Base-by-base conservation (phyloP, 768 basidiomycete species). In the Termitomyces sp. region DNA sequence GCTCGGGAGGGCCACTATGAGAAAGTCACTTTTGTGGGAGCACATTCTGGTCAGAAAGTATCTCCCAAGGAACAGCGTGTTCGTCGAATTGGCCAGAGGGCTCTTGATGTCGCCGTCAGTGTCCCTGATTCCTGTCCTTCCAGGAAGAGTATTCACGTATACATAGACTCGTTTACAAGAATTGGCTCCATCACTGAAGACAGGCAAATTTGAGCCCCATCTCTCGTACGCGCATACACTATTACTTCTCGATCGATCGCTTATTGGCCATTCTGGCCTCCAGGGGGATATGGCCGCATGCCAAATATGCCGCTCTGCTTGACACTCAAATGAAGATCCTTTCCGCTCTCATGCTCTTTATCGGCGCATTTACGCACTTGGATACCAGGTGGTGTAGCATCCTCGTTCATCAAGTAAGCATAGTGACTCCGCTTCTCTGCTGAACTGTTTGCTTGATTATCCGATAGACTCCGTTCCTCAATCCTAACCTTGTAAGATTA, bases 301-400 rank as follows among this genome's bases (percentile, higher is more conserved):
- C 68, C 14, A 68, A 73, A 43, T 79, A 79, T 53, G 50, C 65
- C 23, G 59, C 59, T 7, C 60, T 79, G 1, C 66, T 74, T 53
- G 59, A 61, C 5, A 61, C 68, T 38, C 71, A 75, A 75, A 62
- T 61, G 25, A 69, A 70, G 40, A 56, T 74, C 16, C 58, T 77
- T 6, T 69, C 68, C 1, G 68, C 71, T 7, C 65, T 78, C 5
- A 66, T 69, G 1, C 63, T 79, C 11, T 66, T 79, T 17, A 71
- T 66, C 32, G 71, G 73, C 16, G 72, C 76, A 8, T 77, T 79
- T 54, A 62, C 70, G 2, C 74, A 73, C 32, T 63, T 78, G 12
- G 75, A 77, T 61, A 65, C 72, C 3, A 73, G 70, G 38, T 78
- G 77, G 76, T 78, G 78, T 56, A 75, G 73, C 51, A 71, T 75